phyloP scores from a whole-genome alignment of 768 basidiomycete genomes.

The Coprinopsis cinerea region DNA sequence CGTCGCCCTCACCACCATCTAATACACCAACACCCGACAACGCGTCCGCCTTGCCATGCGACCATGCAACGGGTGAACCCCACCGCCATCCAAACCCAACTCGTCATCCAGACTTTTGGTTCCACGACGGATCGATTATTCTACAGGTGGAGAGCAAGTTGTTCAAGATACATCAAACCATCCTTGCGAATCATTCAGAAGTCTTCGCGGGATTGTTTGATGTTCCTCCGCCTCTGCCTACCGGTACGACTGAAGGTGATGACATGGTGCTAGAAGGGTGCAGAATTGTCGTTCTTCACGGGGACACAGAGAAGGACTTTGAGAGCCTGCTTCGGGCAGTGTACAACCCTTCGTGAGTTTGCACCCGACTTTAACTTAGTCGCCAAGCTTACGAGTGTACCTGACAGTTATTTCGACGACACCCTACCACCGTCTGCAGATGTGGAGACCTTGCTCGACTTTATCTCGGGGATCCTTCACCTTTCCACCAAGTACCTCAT shows the following conservation, averaged over 20 bases:
- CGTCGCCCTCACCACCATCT: too few relatives aligned
- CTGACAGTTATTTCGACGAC: slow-evolving; percentile 31
- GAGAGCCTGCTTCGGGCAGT: slow-evolving; percentile 44
- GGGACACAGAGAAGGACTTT: slow-evolving; percentile 41
- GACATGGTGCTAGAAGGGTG: slow-evolving; percentile 42
- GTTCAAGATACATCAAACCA: slow-evolving; percentile 42
- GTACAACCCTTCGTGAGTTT: slow-evolving; percentile 41
- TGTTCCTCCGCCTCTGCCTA: slow-evolving; percentile 41
- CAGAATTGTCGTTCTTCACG: slow-evolving; percentile 41
- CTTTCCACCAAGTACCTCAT: slow-evolving; percentile 62
- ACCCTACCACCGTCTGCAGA: slow-evolving; percentile 26
- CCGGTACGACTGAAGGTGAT: slow-evolving; percentile 14
- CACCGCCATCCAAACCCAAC: slow-evolving; percentile 13
- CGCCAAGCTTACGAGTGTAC: background rate
- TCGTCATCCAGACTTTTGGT: slow-evolving; percentile 34
- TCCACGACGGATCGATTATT: slow-evolving; percentile 42
- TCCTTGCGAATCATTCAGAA: slow-evolving; percentile 51
- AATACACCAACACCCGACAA: too few relatives aligned
- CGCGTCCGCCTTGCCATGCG: too few relatives aligned
- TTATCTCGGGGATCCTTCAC: slow-evolving; percentile 50
- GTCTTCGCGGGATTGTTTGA: slow-evolving; percentile 59
- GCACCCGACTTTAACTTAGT: slow-evolving; percentile 13
- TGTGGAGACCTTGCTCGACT: slow-evolving; percentile 38
- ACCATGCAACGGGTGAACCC: too few relatives aligned
- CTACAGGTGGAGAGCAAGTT: slow-evolving; percentile 33